Conservation (phyloP, 139 green algal species). For the Chlorella vulgaris region DNA sequence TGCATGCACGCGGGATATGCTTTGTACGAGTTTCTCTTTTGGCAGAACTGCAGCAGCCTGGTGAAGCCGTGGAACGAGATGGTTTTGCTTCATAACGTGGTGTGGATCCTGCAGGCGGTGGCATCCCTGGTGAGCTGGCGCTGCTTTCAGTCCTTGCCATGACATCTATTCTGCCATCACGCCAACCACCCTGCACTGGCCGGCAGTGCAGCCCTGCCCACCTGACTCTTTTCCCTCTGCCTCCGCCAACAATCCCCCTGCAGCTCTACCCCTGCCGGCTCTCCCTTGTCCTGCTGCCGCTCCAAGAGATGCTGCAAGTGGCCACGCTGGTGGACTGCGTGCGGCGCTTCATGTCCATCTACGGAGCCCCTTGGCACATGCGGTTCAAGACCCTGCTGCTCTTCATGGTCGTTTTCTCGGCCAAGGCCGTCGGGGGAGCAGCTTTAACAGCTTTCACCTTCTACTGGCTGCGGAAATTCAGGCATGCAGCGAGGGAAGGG, state of each 20-base stretch:
- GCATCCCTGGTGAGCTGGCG: background rate
- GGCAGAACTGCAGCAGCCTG: background rate
- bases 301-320: conserved; percentile 12
- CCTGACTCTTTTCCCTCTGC: too few relatives aligned
- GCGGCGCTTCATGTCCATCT: background rate
- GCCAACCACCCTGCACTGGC: too few relatives aligned
- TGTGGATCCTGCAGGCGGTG: background rate
- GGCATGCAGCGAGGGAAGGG: background rate
- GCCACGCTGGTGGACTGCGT: conserved; percentile 22
- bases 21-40: conserved; percentile 31
- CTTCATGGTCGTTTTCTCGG: background rate
- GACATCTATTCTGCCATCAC: too few relatives aligned
- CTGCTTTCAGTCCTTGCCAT: background rate
- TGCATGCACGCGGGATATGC: conserved; percentile 27
- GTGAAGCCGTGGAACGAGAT: conserved; percentile 23
- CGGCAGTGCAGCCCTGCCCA: too few relatives aligned
- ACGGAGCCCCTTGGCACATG: background rate
- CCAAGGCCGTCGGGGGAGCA: background rate
- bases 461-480: conserved; percentile 23
- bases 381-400: conserved; percentile 14
- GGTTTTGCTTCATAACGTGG: conserved; percentile 7
- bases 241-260: too few relatives aligned
- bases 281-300: conserved; percentile 18
- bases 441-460: background rate
- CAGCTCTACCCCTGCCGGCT: conserved; percentile 33